Evolutionary conservation across 768 basidiomycete genomes (phyloP), one percentile per base, ranked within the genome.

Genomic region (Pisolithus albus): DNA sequence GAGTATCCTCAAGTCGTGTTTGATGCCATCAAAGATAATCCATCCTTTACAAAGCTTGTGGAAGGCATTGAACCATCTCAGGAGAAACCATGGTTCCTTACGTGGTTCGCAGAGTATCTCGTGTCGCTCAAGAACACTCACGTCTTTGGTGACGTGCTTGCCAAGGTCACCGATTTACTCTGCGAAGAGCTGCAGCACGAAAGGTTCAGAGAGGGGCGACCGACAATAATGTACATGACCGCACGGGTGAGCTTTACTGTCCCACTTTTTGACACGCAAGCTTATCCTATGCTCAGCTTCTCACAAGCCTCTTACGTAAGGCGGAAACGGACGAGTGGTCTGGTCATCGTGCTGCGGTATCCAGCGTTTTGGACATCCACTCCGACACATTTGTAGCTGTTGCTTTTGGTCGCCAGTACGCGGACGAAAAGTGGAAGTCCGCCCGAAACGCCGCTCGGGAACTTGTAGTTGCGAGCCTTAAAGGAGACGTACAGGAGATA

Each of bases 101-200:
- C 73, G 16, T 88, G 87, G 88, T 81, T 86, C 60, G 66, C 73
- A 42, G 77, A 83, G 54, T 82, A 80, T 61, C 66, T 92, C 45
- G 66, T 72, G 47, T 80, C 83, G n/a, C 61, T 86, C 45, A 72
- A 73, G 57, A 66, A 75, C 16, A 69, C 71, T 38, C 59, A 70
- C 24, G 67, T 72, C 26, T 86, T 78, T 64, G 72, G 71, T n/a
- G 82, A 85, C 48, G 74, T 86, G n/a, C 70, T 94, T 30, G 84
- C 85, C 7, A 84, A 81, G 63, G 75, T 86, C 36, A 70, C 82
- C 13, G 81, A 83, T 55, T 85, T 89, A 54, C 74, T 92, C 47
- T 87, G 84, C 64, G 88, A 88, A 61, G 84, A 89, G 56, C 67
- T 88, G 18, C 92, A 93, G 61, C 88, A 92, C 56, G 80, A 83